Evolutionary conservation across 345 rosid species (phyloP), one percentile per base, ranked within the genome.

Genomic region (Chamaenerion angustifolium): DNA sequence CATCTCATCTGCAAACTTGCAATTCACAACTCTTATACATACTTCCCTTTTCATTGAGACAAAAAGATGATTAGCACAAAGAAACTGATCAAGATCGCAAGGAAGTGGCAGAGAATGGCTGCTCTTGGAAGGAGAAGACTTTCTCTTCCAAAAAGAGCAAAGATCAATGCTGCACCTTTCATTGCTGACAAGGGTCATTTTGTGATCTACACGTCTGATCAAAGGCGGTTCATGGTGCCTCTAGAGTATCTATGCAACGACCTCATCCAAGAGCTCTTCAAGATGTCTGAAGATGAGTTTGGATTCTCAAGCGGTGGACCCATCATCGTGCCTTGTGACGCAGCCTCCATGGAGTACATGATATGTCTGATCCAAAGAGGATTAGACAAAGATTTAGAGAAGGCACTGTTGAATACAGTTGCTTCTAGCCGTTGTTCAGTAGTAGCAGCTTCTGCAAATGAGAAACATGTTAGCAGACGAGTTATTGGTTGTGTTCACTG

Each of bases 301-400:
- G 63, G 61, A 40, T 17, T 48, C 37, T 41, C 47, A 23, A 43
- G 18, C 8, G 45, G 25, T 11, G 68, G 70, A 43, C 72, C 71
- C 14, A 73, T 69, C 58, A 68, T 53, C 6, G 48, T 70, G 42
- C 69, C 78, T 10, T 61, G 60, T 1, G 71, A 76, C 48, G 58
- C 60, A 0, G 42, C 16, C 7, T 63, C 66, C 27, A 0, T 61
- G 46, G 56, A 64, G 41, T 65, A 68, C 48, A 40, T 77, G 0
- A 35, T 71, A 12, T 58, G 49, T 31, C 7, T 71, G 49, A 37
- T 65, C 12, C 6, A 48, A 51, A 4, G 61, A 49, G 11, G 58
- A 37, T 40, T 70, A 18, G 58, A 63, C 35, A 48, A 19, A 54
- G 70, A 76, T 12, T 51, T 65, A 0, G 71, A 68, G 51, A 67